Evolutionary conservation across 768 basidiomycete genomes (phyloP), one percentile per base, ranked within the genome.

Genomic region (Tylopilus sp.): DNA sequence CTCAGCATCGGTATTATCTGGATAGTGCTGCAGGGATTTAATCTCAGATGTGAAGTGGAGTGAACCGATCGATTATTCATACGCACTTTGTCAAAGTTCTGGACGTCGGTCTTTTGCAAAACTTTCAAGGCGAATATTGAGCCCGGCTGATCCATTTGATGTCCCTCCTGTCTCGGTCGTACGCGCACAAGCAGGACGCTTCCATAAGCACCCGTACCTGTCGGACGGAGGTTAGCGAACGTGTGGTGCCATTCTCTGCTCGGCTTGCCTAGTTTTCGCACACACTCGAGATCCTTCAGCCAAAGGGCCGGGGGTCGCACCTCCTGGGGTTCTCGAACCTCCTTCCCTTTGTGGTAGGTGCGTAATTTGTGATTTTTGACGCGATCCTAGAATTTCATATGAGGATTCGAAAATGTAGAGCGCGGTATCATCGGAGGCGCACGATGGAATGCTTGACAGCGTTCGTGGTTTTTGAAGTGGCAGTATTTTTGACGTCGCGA

Each of bases 121-220:
- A 71, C 68, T 56, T 83, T 82, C 49, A 84, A 43, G 6, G 80
- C 81, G 43, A 80, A 78, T 3, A 75, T 30, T n/a, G 70, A 59
- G 22, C 68, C 69, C 3, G 70, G 63, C 4, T 54, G 65, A 26
- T 77, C 76, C n/a, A 71, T 41, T n/a, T 50, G 57, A 50, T 74
- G 69, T 0, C 26, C 21, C 12, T 57, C 57, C 25, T 68, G 60
- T 50, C 60, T 65, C 1, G 68, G 67, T 7, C 72, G 70, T 28
- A 61, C 62, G 19, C 60, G 68, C 19, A 75, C 78, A 17, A 81
- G 65, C 14, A 78, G 58, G 14, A 80, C 80, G 11, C 67, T 67
- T 13, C 74, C 74, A 61, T 71, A 72, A 10, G 63, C 62, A 16
- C 81, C 79, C 14, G 62, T 59, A 11, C 79, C 78, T 81, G 24